Percentiles rank a stretch among this genome's conserved stretches.
Evolutionary conservation across 805 yeast species (phyloP).

Genomic region (Starmerella cellae): DNA sequence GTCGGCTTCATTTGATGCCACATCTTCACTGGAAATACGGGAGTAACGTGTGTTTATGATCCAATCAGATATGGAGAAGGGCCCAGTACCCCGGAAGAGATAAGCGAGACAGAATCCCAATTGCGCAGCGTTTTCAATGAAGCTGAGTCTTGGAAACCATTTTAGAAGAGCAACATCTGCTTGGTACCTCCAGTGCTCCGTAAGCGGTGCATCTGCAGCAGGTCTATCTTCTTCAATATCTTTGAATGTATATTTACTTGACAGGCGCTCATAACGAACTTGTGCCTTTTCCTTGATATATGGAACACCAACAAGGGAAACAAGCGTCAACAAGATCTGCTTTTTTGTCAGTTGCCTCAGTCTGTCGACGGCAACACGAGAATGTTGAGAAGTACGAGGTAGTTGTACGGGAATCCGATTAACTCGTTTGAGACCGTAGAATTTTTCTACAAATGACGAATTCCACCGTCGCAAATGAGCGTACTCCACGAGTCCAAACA

Average conservation of each 20-base stretch:
- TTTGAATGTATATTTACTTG: constrained; percentile 45
- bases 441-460: constrained; percentile 78
- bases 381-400: constrained; percentile 22
- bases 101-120: constrained; percentile 49
- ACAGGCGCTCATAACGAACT: constrained; percentile 45
- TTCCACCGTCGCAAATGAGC: constrained; percentile 60
- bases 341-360: constrained; percentile 38
- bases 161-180: constrained; percentile 35
- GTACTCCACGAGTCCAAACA: constrained; percentile 58
- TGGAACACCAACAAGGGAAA: constrained; percentile 46
- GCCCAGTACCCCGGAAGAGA: constrained; percentile 50
- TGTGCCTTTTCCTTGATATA: constrained; percentile 60
- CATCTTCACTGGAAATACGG: constrained; percentile 34
- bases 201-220: constrained; percentile 16
- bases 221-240: constrained; percentile 28
- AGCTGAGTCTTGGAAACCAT: constrained; percentile 47
- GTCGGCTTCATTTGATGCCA: constrained; percentile 7
- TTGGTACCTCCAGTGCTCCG: constrained; percentile 23
- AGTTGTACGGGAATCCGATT: constrained; percentile 24
- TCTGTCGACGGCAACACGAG: constrained; percentile 34
- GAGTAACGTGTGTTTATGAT: constrained; percentile 53
- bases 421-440: constrained; percentile 73
- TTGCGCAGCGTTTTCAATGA: constrained; percentile 36
- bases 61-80: constrained; percentile 50
- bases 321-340: constrained; percentile 44